Base-by-base conservation (phyloP, 2,329 filamentous ascomycete genomes). In the Drechslerella coelobrocha region DNA sequence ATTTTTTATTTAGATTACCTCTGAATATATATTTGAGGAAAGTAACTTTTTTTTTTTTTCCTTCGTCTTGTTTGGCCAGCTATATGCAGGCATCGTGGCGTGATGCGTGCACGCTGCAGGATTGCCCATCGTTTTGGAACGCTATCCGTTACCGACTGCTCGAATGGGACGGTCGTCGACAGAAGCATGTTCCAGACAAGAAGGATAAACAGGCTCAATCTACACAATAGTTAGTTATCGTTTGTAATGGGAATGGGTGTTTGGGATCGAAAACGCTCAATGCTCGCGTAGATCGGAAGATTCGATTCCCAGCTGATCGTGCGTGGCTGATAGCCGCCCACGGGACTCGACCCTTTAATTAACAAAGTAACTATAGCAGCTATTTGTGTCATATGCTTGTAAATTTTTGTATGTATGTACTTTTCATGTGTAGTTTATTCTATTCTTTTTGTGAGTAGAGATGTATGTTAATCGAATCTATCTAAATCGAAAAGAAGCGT, bases 361-460 rank as follows among this genome's bases (percentile, higher is more conserved):
- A n/a, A n/a, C n/a, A n/a, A n/a, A n/a, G n/a, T n/a, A n/a, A n/a
- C n/a, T n/a, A n/a, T n/a, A n/a, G n/a, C 29, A 31, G 6, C 29
- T 31, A 31, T 31, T 31, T 31, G 12, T 31, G 6, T 6, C 6
- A 6, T 31, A 12, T 31, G 29, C 12, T 31, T 31, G 29, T 31
- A n/a, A n/a, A n/a, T n/a, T n/a, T 41, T 39, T 31, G 21, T 41
- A 2, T 23, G 27, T 8, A 29, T 41, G 24, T 48, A n/a, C 39
- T n/a, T 62, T 50, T 51, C 61, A n/a, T n/a, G n/a, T n/a, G n/a
- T n/a, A n/a, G n/a, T 50, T n/a, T 55, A 51, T 68, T 61, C 29
- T 68, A 55, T 26, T 69, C 52, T 41, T 61, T 48, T 56, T 61
- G 63, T 53, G 65, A 69, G 65, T 53, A 69, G 65, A 69, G 65